phyloP scores from a whole-genome alignment of 2,329 filamentous ascomycete genomes.

The Penicillium decumbens region DNA sequence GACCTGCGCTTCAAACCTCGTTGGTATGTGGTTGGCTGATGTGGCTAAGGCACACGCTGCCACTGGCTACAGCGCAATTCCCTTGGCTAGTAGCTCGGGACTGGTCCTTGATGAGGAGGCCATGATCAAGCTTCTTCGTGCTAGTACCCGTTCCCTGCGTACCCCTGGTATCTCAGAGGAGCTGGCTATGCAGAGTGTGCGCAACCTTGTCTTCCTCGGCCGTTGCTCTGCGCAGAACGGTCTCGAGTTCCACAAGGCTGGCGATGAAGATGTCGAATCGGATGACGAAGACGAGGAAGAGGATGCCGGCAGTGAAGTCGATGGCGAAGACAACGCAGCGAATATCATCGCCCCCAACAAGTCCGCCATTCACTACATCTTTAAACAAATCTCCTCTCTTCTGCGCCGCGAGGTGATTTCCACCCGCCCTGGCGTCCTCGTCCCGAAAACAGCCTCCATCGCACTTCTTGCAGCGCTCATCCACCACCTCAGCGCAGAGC shows the following conservation, averaged over 20 bases:
- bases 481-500: slow-evolving; percentile 54
- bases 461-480: slow-evolving; percentile 68
- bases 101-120: slow-evolving; percentile 62
- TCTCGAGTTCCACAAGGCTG: slow-evolving; percentile 41
- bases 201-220: slow-evolving; percentile 78
- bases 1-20: slow-evolving; percentile 66
- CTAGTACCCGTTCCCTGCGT: slow-evolving; percentile 57
- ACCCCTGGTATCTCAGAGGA: slow-evolving; percentile 63
- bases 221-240: slow-evolving; percentile 59
- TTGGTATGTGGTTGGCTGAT: slow-evolving; percentile 74
- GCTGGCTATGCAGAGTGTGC: slow-evolving; percentile 71
- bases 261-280: slow-evolving; percentile 37
- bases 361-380: slow-evolving; percentile 65
- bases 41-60: slow-evolving; percentile 62
- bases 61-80: slow-evolving; percentile 51
- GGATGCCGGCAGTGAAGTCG: slow-evolving; percentile 41
- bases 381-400: slow-evolving; percentile 71
- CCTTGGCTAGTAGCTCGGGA: slow-evolving; percentile 66
- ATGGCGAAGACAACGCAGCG: slow-evolving; percentile 27
- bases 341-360: slow-evolving; percentile 27
- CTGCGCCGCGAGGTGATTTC: slow-evolving; percentile 69
- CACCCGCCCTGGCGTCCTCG: slow-evolving; percentile 57
- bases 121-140: slow-evolving; percentile 56
- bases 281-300: slow-evolving; percentile 42
- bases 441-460: slow-evolving; percentile 71